Conservation (phyloP, 116 monocot genomes). For the Posidonia oceanica region DNA sequence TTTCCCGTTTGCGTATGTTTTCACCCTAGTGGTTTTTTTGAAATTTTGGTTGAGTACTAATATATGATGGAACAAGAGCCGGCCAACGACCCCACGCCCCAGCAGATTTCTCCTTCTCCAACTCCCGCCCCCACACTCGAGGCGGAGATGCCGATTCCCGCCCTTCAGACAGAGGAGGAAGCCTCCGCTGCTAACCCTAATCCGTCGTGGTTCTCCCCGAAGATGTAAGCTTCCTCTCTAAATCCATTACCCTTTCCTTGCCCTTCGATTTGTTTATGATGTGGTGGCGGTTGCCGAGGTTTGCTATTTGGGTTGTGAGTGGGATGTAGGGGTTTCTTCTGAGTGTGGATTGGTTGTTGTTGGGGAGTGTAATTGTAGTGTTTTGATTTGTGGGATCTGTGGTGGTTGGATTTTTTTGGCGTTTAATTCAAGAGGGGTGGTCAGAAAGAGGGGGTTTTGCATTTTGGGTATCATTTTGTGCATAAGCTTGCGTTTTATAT, state of each 20-base stretch:
- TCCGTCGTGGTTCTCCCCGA: constrained; percentile 22
- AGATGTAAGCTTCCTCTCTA: constrained; percentile 1
- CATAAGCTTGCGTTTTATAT: too few relatives aligned
- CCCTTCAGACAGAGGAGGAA: not conserved
- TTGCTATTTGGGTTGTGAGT: too few relatives aligned
- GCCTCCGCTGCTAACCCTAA: not conserved
- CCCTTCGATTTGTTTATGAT: not conserved
- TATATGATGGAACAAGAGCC: not conserved
- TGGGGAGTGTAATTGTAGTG: not conserved
- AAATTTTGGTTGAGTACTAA: not conserved
- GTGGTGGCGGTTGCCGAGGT: too few relatives aligned
- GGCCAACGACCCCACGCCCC: not conserved
- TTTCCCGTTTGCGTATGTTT: too few relatives aligned
- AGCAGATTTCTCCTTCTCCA: too few relatives aligned
- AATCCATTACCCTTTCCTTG: not conserved
- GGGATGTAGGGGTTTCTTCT: too few relatives aligned
- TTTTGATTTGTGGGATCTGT: not conserved
- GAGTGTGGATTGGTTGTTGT: not conserved
- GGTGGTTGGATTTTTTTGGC: not conserved
- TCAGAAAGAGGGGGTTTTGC: too few relatives aligned
- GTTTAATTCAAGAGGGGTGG: not conserved
- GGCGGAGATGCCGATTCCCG: constrained; percentile 13
- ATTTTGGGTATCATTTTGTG: too few relatives aligned
- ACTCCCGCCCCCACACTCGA: not conserved
- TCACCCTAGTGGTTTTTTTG: too few relatives aligned